Evolutionary conservation across 1,284 basidiomycete species (phyloP).

Genomic region (Ceratorhiza oryzae-sativae): DNA sequence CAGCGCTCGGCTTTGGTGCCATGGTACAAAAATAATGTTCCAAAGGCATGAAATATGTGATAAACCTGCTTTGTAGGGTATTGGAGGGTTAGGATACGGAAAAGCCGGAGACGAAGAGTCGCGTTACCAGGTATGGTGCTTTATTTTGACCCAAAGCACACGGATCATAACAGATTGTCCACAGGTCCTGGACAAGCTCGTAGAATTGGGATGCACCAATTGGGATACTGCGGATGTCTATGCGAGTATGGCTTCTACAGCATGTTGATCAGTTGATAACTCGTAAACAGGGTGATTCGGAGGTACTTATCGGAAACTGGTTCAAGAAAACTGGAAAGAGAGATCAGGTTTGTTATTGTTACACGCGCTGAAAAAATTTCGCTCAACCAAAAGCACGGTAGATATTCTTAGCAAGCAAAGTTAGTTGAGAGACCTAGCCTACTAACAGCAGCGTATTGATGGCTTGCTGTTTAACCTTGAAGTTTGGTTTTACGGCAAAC

Average conservation of each 20-base stretch:
- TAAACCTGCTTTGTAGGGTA: constrained; percentile 2
- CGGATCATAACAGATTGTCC: background rate
- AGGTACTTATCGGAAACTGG: constrained; percentile 41
- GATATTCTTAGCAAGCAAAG: constrained; percentile 62
- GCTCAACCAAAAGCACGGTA: constrained; percentile 41
- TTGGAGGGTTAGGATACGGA: constrained; percentile 23
- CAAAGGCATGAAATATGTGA: too few relatives aligned
- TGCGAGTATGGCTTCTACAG: background rate
- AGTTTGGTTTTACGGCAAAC: constrained; percentile 11
- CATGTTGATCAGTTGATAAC: background rate
- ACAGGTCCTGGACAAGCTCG: constrained; percentile 32
- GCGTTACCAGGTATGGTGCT: constrained; percentile 20
- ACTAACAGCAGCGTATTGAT: background rate
- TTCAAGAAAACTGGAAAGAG: constrained; percentile 33
- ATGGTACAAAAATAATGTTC: constrained; percentile 3
- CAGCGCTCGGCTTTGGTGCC: constrained; percentile 37
- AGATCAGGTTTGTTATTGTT: constrained; percentile 4
- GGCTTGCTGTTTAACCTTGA: background rate
- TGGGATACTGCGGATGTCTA: constrained; percentile 34
- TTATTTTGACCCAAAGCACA: background rate
- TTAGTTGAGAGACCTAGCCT: constrained; percentile 42
- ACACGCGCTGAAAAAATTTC: background rate
- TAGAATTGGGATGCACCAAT: constrained; percentile 32
- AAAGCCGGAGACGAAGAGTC: constrained; percentile 14
- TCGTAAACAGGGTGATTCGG: constrained; percentile 32